A percentile compares a stretch with the other conserved stretches of the same genome.
These are phyloP conservation scores for Cladophialophora exuberans DNA, from an alignment of 2,329 filamentous ascomycete species.

Conservation along the genomic window DNA sequence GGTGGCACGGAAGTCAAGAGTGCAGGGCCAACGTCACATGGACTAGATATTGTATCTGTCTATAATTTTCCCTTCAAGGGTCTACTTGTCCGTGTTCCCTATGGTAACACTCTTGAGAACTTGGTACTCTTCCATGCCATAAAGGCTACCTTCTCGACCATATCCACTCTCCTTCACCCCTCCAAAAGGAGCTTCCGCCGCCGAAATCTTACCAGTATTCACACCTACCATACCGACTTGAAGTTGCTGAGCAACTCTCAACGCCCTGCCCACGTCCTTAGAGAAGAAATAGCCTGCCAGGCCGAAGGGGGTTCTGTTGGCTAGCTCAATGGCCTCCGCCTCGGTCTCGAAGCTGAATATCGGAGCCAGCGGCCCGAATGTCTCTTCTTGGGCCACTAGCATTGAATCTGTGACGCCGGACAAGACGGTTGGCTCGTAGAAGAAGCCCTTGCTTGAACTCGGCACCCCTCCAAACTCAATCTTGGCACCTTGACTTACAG, in stretches of 20 bases:
- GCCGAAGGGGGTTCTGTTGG: slow-evolving; percentile 39
- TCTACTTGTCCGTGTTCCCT: slow-evolving; percentile 41
- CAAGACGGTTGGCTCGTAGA: slow-evolving; percentile 26
- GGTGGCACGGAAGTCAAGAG: no score
- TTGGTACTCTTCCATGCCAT: slow-evolving; percentile 70
- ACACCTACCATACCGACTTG: slow-evolving; percentile 83
- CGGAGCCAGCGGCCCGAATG: slow-evolving; percentile 38
- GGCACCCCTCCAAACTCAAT: slow-evolving; percentile 33
- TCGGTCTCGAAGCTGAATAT: slow-evolving; percentile 64
- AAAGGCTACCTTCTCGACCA: slow-evolving; percentile 40
- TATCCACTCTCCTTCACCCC: slow-evolving; percentile 39
- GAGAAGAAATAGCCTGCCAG: slow-evolving; percentile 42
- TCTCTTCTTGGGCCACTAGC: slow-evolving; percentile 35
- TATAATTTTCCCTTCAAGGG: no score
- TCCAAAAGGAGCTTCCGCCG: slow-evolving; percentile 47
- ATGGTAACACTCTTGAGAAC: slow-evolving; percentile 70
- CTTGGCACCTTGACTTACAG: slow-evolving; percentile 31
- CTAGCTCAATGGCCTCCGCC: slow-evolving; percentile 37
- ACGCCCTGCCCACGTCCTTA: slow-evolving; percentile 59
- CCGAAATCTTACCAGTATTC: slow-evolving; percentile 55
- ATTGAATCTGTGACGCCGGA: slow-evolving; percentile 18
- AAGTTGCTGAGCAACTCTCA: slow-evolving; percentile 62
- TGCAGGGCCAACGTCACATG: no score
- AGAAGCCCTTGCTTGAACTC: slow-evolving; percentile 7
- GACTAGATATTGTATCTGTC: no score